Conservation (phyloP, 169 alveolate genomes). For the Eimeria necatrix region DNA sequence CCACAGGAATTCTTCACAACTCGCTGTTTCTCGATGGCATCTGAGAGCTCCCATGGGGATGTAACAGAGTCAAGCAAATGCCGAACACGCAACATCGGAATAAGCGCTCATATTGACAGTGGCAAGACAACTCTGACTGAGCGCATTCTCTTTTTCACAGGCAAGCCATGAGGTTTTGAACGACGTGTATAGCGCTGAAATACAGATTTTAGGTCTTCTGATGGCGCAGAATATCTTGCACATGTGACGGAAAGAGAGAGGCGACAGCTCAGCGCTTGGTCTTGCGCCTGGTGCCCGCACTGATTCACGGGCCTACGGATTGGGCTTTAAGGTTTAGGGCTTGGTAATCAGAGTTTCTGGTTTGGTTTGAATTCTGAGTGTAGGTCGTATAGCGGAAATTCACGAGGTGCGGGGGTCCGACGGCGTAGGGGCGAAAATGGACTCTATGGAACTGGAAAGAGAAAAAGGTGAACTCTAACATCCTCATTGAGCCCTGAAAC, state of each 20-base stretch:
- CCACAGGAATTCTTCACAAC: background rate
- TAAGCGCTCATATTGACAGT: constrained; percentile 98
- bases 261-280: background rate
- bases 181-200: background rate
- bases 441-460: constrained; percentile 98
- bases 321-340: background rate
- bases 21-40: background rate
- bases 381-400: constrained; percentile 95
- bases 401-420: constrained; percentile 98
- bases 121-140: constrained; percentile 99
- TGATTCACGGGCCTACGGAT: background rate
- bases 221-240: background rate
- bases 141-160: constrained; percentile 94
- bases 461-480: constrained; percentile 88
- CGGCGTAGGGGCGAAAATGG: constrained; percentile 99
- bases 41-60: constrained; percentile 1
- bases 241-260: background rate
- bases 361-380: background rate
- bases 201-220: background rate
- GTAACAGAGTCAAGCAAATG: background rate
- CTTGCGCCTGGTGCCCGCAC: background rate
- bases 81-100: constrained; percentile 95
- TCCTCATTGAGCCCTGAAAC: background rate
- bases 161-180: constrained; percentile 16
- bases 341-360: background rate